phyloP scores from a whole-genome alignment of 2,329 filamentous ascomycete species.

The Cryphonectria radicalis region DNA sequence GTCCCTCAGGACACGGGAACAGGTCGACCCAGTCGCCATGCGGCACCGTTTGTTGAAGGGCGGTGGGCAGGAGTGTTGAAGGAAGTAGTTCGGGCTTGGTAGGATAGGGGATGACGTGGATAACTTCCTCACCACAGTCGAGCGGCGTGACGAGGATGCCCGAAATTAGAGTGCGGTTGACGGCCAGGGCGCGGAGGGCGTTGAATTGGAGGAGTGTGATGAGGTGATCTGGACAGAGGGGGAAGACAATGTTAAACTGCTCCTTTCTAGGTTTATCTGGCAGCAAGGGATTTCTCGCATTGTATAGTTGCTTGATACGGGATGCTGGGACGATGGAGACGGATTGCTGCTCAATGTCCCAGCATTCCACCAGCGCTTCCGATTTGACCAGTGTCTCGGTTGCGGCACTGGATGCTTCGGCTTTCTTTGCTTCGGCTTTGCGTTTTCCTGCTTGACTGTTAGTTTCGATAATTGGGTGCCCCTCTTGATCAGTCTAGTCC shows the following conservation, averaged over 20 bases:
- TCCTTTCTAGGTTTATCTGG: slow-evolving; percentile 33
- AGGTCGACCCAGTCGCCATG: slow-evolving; percentile 49
- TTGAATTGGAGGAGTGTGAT: slow-evolving; percentile 49
- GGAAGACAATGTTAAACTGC: slow-evolving; percentile 37
- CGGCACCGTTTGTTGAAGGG: slow-evolving; percentile 43
- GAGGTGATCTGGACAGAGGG: slow-evolving; percentile 46
- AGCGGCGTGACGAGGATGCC: slow-evolving; percentile 30
- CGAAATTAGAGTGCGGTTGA: slow-evolving; percentile 43
- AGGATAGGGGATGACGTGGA: slow-evolving; percentile 39
- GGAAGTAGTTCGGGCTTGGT: slow-evolving; percentile 38
- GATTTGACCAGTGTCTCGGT: slow-evolving; percentile 15
- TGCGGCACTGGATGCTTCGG: not conserved
- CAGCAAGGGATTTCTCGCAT: slow-evolving; percentile 38
- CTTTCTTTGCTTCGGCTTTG: not conserved
- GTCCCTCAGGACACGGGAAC: slow-evolving; percentile 42
- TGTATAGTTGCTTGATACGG: slow-evolving; percentile 39
- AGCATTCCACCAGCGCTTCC: slow-evolving; percentile 41
- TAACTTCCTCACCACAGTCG: slow-evolving; percentile 39
- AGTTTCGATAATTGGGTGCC: not conserved
- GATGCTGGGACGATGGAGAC: slow-evolving; percentile 39
- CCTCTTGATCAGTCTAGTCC: not conserved
- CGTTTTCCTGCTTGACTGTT: not conserved
- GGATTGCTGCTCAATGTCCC: slow-evolving; percentile 40
- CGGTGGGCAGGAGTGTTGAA: slow-evolving; percentile 42
- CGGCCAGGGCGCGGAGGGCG: slow-evolving; percentile 42